Conservation (phyloP, 805 yeast genomes). For the Pichia deserticola region DNA sequence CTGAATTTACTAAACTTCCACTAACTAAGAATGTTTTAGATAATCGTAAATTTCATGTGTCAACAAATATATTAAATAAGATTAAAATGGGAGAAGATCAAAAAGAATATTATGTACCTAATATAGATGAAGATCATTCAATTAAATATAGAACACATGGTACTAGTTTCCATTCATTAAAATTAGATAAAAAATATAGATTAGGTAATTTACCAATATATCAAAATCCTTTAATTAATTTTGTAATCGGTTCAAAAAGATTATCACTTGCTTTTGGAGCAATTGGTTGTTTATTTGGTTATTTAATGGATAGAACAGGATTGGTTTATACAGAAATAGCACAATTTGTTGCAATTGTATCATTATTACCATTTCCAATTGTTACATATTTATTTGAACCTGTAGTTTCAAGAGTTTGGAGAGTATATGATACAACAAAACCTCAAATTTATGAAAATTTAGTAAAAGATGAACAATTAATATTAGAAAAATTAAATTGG, state of each 20-base stretch:
- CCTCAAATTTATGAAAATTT: constrained; percentile 62
- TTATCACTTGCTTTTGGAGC: constrained; percentile 54
- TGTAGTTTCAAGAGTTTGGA: constrained; percentile 63
- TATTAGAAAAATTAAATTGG: constrained; percentile 59
- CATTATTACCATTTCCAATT: constrained; percentile 51
- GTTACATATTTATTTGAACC: constrained; percentile 49
- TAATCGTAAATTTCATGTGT: not conserved
- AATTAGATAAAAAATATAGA: constrained; percentile 45
- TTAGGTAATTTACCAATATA: constrained; percentile 58
- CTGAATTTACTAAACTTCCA: too few relatives aligned
- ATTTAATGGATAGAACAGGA: constrained; percentile 46
- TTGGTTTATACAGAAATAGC: constrained; percentile 46
- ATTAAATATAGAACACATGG: constrained; percentile 26
- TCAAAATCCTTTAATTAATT: constrained; percentile 53
- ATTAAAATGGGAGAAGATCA: constrained; percentile 28
- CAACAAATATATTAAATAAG: not conserved
- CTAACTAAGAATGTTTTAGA: too few relatives aligned
- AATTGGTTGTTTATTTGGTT: constrained; percentile 56
- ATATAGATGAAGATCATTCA: constrained; percentile 15
- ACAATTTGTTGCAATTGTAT: constrained; percentile 31
- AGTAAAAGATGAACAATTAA: constrained; percentile 51
- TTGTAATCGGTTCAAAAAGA: constrained; percentile 56
- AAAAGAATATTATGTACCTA: constrained; percentile 21
- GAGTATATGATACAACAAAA: constrained; percentile 56
- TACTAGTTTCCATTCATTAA: constrained; percentile 19